Conservation (phyloP, 352 stramenopile genomes). For the Globisporangium cystogenes region DNA sequence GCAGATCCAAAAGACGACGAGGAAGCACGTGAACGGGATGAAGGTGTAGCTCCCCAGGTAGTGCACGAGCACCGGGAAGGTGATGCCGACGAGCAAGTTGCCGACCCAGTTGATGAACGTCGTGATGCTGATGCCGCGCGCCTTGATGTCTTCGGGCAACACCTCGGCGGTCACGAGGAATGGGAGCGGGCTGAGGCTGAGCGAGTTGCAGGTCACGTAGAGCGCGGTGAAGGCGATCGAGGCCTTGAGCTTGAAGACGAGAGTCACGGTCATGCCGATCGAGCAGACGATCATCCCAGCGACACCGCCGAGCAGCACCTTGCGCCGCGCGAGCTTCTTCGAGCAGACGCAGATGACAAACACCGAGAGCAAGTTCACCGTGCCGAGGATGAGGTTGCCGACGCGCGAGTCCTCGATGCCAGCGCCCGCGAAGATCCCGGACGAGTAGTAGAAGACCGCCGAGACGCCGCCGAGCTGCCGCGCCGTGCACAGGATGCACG, state of each 20-base stretch:
- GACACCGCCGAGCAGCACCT: constrained; percentile 23
- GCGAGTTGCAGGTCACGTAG: constrained; percentile 34
- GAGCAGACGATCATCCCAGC: constrained; percentile 28
- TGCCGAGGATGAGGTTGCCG: constrained; percentile 23
- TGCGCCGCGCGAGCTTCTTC: constrained; percentile 24
- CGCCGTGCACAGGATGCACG: constrained; percentile 24
- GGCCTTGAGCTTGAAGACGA: constrained; percentile 19
- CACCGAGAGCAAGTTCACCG: constrained; percentile 23
- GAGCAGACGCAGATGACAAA: constrained; percentile 21
- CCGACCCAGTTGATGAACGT: constrained; percentile 33
- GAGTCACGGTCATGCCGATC: constrained; percentile 23
- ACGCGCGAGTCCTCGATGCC: constrained; percentile 33
- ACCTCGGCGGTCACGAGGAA: constrained; percentile 36
- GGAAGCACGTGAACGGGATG: constrained; percentile 25
- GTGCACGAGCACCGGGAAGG: constrained; percentile 25
- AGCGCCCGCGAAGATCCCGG: constrained; percentile 25
- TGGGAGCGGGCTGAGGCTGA: constrained; percentile 27
- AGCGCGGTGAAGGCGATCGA: constrained; percentile 23
- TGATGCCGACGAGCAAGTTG: constrained; percentile 30
- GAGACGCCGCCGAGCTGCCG: constrained; percentile 33
- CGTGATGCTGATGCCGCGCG: constrained; percentile 26
- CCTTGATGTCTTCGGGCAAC: constrained; percentile 33
- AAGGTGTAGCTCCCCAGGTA: constrained; percentile 31
- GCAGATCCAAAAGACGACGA: constrained; percentile 28
- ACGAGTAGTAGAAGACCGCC: constrained; percentile 43